A percentile compares a stretch with the other conserved stretches of the same genome.
These are phyloP conservation scores for Acanthamoeba culbertsoni DNA, from an alignment of 208 protist genomes.

Conservation along the genomic window DNA sequence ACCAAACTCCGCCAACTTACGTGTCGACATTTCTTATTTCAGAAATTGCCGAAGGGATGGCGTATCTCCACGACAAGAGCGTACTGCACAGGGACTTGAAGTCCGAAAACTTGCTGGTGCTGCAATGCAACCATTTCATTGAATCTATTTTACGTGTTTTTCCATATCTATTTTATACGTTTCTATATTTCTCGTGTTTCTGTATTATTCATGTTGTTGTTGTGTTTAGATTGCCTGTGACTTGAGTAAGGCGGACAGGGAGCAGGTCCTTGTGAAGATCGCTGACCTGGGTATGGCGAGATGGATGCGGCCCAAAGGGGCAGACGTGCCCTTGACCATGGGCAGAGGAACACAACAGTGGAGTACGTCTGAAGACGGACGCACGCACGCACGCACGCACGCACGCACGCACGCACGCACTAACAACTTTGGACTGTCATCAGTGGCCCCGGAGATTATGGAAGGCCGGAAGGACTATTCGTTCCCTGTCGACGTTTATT, in stretches of 20 bases:
- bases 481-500: constrained; percentile 50
- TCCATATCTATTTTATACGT: background rate
- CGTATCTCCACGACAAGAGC: constrained; percentile 43
- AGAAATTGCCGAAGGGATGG: constrained; percentile 42
- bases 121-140: background rate
- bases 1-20: background rate
- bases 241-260: background rate
- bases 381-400: background rate
- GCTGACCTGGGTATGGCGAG: constrained; percentile 17
- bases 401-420: background rate
- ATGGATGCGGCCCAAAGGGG: constrained; percentile 23
- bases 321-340: background rate
- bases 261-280: background rate
- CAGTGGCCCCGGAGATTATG: constrained; percentile 38
- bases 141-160: no score
- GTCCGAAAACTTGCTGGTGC: constrained; percentile 28
- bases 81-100: constrained; percentile 22
- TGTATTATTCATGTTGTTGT: background rate
- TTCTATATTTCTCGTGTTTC: no score
- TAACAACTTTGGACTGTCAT: background rate
- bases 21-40: background rate
- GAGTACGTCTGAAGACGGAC: no score
- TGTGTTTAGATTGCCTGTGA: background rate
- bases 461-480: constrained; percentile 43
- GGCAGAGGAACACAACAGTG: constrained; percentile 22